phyloP scores from a whole-genome alignment of 192 early-diverging fungal species.

The Coemansia brasiliensis region DNA sequence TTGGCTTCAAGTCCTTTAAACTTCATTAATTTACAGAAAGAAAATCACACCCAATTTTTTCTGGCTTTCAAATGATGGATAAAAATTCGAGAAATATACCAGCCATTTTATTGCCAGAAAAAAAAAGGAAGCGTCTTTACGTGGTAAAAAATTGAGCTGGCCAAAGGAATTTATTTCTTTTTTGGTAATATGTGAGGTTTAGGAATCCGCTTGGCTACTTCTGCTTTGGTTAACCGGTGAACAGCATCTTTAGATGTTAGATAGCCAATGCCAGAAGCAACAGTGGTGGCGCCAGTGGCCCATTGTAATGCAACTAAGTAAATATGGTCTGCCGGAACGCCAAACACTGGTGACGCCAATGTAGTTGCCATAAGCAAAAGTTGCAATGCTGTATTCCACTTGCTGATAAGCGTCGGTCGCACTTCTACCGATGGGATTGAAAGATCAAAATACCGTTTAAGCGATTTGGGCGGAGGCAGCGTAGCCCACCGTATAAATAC shows the following conservation, averaged over 20 bases:
- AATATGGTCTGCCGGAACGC: slow-evolving; percentile 56
- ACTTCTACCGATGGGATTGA: slow-evolving; percentile 91
- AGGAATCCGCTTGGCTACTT: slow-evolving; percentile 48
- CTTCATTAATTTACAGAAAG: too few species aligned
- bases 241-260: slow-evolving; percentile 73
- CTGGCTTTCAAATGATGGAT: too few species aligned
- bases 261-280: slow-evolving; percentile 77
- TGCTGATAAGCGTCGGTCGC: slow-evolving; percentile 82
- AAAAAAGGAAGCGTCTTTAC: not conserved
- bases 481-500: slow-evolving; percentile 87
- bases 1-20: too few species aligned
- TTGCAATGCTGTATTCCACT: slow-evolving; percentile 88
- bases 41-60: too few species aligned
- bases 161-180: not conserved
- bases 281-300: slow-evolving; percentile 65
- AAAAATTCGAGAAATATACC: not conserved
- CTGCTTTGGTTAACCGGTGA: slow-evolving; percentile 59
- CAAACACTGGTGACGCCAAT: slow-evolving; percentile 72
- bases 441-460: slow-evolving; percentile 82
- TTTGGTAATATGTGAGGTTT: slow-evolving; percentile 32
- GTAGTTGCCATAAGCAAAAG: slow-evolving; percentile 76
- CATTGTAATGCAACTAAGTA: slow-evolving; percentile 65
- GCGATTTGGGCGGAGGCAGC: slow-evolving; percentile 84
- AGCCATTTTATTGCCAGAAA: not conserved
- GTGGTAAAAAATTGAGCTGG: not conserved